A percentile compares a stretch with the other conserved stretches of the same genome.
These are phyloP conservation scores for Pythium pectinolyticum DNA, from an alignment of 352 stramenopile genomes.

Conservation along the genomic window DNA sequence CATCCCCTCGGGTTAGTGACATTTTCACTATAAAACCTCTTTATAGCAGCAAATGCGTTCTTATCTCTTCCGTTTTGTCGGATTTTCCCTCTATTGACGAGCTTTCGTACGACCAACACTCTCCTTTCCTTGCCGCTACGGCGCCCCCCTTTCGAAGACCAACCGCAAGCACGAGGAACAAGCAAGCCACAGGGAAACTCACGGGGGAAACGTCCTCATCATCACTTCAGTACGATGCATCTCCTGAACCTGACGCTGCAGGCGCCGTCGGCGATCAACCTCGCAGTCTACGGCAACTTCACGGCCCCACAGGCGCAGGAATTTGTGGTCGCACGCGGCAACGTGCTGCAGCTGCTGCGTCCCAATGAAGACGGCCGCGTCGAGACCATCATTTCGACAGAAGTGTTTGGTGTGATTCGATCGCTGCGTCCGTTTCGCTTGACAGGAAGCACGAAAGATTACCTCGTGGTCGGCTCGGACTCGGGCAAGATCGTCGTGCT, in stretches of 20 bases:
- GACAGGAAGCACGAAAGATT: constrained; percentile 91
- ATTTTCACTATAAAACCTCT: neutral
- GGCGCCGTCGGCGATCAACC: constrained; percentile 74
- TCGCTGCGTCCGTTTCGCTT: constrained; percentile 90
- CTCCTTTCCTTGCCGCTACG: constrained; percentile 8
- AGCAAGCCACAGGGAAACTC: neutral
- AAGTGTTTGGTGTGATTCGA: constrained; percentile 92
- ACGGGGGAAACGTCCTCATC: neutral
- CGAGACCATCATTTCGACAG: constrained; percentile 75
- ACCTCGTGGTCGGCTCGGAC: constrained; percentile 95
- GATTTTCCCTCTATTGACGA: constrained; percentile 1
- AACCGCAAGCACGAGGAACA: constrained; percentile 14
- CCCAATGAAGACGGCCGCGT: constrained; percentile 72
- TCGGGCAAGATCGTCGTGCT: constrained; percentile 95
- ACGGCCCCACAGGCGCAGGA: constrained; percentile 90
- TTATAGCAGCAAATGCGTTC: too few species aligned
- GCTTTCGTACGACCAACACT: constrained; percentile 21
- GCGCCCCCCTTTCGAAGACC: constrained; percentile 20
- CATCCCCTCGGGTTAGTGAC: neutral
- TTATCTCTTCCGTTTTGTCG: neutral
- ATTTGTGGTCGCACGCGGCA: constrained; percentile 93
- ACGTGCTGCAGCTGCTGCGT: constrained; percentile 93
- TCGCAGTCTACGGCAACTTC: constrained; percentile 92
- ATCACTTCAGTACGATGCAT: too few species aligned
- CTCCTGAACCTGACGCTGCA: constrained; percentile 89